These are phyloP conservation scores for Blepharisma undulans DNA, from an alignment of 169 alveolate genomes.

Conservation along the genomic window DNA sequence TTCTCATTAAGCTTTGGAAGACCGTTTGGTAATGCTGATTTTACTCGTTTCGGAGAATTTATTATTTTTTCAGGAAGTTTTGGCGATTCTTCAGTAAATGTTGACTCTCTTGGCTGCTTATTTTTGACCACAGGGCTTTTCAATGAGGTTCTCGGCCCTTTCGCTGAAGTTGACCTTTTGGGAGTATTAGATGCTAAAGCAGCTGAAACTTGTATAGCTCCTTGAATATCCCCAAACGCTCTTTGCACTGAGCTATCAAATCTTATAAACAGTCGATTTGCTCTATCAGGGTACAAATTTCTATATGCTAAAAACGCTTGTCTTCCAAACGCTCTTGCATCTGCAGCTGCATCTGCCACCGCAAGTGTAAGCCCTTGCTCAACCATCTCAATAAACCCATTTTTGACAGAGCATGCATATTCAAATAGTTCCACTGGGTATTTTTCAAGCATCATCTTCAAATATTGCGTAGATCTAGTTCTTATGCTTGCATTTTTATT, in stretches of 20 bases:
- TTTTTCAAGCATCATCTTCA: constrained; percentile 31
- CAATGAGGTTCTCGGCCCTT: background rate
- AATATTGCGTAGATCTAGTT: background rate
- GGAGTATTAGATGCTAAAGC: background rate
- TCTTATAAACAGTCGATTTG: background rate
- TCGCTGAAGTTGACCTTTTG: background rate
- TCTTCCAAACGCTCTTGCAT: constrained; percentile 40
- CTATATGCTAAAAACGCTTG: constrained; percentile 27
- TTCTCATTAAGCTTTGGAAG: background rate
- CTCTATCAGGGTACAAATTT: background rate
- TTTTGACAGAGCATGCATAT: background rate
- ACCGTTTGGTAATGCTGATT: background rate
- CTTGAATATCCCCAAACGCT: constrained; percentile 17
- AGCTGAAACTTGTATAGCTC: background rate
- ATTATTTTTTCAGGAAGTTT: background rate
- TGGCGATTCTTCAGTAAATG: background rate
- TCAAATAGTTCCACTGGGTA: constrained; percentile 33
- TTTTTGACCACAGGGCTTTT: background rate
- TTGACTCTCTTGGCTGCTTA: background rate
- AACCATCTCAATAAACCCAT: background rate
- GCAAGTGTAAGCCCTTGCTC: constrained; percentile 4
- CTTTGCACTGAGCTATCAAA: constrained; percentile 28
- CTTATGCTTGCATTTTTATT: constrained; percentile 35
- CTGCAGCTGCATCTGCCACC: constrained; percentile 30
- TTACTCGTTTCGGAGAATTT: background rate